Base-by-base conservation (phyloP, 2,329 filamentous ascomycete species). In the Microdochium paspali region DNA sequence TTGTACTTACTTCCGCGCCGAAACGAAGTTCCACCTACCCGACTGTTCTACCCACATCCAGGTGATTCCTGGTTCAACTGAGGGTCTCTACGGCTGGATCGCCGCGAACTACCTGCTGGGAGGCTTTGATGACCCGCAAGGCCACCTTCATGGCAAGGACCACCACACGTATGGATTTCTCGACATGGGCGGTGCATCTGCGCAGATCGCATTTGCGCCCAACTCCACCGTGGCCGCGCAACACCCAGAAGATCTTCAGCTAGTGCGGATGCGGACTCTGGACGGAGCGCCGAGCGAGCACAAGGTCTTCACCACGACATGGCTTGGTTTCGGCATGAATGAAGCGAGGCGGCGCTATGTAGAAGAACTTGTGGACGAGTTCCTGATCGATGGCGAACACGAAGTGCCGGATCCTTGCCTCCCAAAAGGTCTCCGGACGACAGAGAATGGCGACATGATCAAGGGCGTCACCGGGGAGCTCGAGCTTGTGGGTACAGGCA, bases 121-220 rank as follows among this genome's bases (percentile, higher is more conserved):
- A 24, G 89, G 90, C 3, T 97, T 98, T 58, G 87, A 97, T 62
- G 72, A 77, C 18, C 84, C 88, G 0, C 70, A 83, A 45, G 69
- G 80, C 13, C 87, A 95, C 58, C 71, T 80, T 46, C 89, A 95
- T 63, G 90, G 89, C 46, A 90, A 95, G 54, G 80, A 79, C 24
- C 93, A 97, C 62, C 87, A 90, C 60, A 98, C 93, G 0, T 98
- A 97, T 64, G 93, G 93, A 1, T 98, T 98, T 60, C 71, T 98
- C 51, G 93, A 98, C 62, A 98, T 98, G 94, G 93, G 93, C 45
- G 93, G 93, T 46, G 93, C 93, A 24, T 97, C 91, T 0, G 91
- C 93, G 15, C 93, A 98, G 67, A 97, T 98, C 59, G 93, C 94
- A 0, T 98, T 98, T 65, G 91, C 90, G 2, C 93, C 93, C 1